Conservation (phyloP, 805 yeast genomes). For the Metschnikowia orientalis region DNA sequence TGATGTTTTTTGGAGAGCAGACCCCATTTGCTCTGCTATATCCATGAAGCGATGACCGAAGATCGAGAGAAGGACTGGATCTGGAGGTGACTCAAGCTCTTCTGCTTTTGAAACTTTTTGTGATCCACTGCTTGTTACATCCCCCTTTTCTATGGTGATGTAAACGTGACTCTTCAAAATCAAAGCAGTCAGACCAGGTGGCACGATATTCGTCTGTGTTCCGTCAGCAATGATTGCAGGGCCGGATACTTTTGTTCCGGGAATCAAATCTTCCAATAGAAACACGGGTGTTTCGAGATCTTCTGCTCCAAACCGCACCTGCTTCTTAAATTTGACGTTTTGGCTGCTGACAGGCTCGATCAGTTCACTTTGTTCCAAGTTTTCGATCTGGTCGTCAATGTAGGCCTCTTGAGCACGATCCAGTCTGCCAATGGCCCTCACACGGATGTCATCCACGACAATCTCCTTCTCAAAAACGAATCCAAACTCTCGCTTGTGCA, state of each 20-base stretch:
- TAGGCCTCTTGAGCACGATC: slow-evolving; percentile 8
- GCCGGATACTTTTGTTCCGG: slow-evolving; percentile 13
- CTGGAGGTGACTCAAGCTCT: slow-evolving; percentile 2
- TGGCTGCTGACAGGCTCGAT: slow-evolving; percentile 3
- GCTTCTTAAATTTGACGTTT: slow-evolving; percentile 8
- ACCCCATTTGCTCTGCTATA: slow-evolving; percentile 39
- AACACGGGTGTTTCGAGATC: slow-evolving; percentile 13
- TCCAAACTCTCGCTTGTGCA: slow-evolving; percentile 19
- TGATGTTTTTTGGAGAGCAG: slow-evolving; percentile 42
- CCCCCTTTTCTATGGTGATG: slow-evolving; percentile 7
- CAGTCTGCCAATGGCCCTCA: slow-evolving; percentile 16
- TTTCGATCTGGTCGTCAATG: slow-evolving; percentile 14
- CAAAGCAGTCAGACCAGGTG: slow-evolving; percentile 15
- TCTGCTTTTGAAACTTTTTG: not conserved
- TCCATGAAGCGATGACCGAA: slow-evolving; percentile 23
- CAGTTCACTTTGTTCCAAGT: slow-evolving; percentile 2
- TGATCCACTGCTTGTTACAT: not conserved
- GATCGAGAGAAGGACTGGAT: slow-evolving; percentile 19
- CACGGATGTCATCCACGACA: slow-evolving; percentile 20
- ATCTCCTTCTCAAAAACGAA: slow-evolving; percentile 17
- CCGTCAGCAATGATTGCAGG: slow-evolving; percentile 21
- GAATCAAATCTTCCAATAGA: slow-evolving; percentile 12
- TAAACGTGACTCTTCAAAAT: slow-evolving; percentile 17
- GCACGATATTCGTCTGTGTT: slow-evolving; percentile 18
- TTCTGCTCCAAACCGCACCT: slow-evolving; percentile 11